These are phyloP conservation scores for Primulina huaijiensis DNA, from an alignment of 257 asterid species.

Conservation along the genomic window DNA sequence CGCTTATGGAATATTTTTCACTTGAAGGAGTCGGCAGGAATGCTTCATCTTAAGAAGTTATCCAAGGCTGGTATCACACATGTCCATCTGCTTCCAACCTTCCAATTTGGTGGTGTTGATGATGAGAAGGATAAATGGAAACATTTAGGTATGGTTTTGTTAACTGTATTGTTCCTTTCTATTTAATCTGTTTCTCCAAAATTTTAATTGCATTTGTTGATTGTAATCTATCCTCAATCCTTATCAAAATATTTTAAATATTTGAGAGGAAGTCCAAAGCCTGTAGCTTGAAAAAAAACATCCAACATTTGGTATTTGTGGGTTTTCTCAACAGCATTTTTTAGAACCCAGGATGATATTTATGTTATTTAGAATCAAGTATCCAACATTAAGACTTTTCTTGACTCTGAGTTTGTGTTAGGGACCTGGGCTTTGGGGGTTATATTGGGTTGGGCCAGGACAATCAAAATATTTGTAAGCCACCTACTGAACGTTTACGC, in stretches of 20 bases:
- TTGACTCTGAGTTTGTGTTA: background rate
- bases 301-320: background rate
- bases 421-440: no score
- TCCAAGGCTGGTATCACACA: constrained; percentile 85
- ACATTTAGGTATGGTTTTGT: constrained; percentile 48
- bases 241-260: no score
- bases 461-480: background rate
- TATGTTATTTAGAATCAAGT: background rate
- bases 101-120: constrained; percentile 85
- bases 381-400: background rate
- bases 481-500: background rate
- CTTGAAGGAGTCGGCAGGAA: constrained; percentile 85
- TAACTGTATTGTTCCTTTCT: constrained; percentile 12
- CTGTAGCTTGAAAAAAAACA: background rate
- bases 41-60: constrained; percentile 71
- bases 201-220: background rate
- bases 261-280: background rate
- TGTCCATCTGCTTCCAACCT: constrained; percentile 86
- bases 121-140: constrained; percentile 81
- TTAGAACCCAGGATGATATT: background rate
- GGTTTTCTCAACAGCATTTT: background rate
- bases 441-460: background rate
- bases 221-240: background rate
- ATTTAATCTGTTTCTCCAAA: constrained; percentile 9
- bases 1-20: constrained; percentile 20